These are phyloP conservation scores for Leptosphaerulina australis DNA, from an alignment of 2,329 filamentous ascomycete species.

Conservation along the genomic window DNA sequence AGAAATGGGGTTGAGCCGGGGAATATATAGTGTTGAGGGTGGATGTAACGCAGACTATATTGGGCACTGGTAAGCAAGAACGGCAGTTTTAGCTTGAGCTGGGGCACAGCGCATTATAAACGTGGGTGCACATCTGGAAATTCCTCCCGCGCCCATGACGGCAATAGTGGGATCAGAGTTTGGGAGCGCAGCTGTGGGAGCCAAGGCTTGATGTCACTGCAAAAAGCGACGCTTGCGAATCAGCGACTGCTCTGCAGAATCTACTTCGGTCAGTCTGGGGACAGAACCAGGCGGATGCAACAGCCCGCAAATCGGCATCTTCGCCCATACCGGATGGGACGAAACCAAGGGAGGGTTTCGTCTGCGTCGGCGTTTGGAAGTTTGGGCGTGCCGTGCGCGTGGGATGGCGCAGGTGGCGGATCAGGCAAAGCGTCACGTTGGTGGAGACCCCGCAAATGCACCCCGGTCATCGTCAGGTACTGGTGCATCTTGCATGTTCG, in stretches of 20 bases:
- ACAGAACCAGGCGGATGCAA: slow-evolving; percentile 24
- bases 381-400: slow-evolving; percentile 33
- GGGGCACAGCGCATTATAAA: slow-evolving; percentile 37
- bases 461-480: slow-evolving; percentile 40
- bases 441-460: slow-evolving; percentile 40
- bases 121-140: slow-evolving; percentile 27
- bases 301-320: slow-evolving; percentile 24
- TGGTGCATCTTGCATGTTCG: slow-evolving; percentile 30
- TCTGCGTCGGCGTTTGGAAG: slow-evolving; percentile 44
- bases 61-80: slow-evolving; percentile 34
- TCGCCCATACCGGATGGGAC: slow-evolving; percentile 12
- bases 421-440: slow-evolving; percentile 25
- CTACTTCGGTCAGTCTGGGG: slow-evolving; percentile 23
- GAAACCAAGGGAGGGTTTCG: slow-evolving; percentile 13
- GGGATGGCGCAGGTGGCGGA: slow-evolving; percentile 41
- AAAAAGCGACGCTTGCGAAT: slow-evolving; percentile 26
- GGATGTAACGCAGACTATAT: slow-evolving; percentile 28
- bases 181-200: slow-evolving; percentile 29
- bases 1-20: slow-evolving; percentile 19
- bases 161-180: slow-evolving; percentile 42
- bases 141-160: slow-evolving; percentile 43
- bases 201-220: slow-evolving; percentile 45
- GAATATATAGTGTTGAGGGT: slow-evolving; percentile 37
- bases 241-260: slow-evolving; percentile 26
- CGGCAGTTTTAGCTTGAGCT: slow-evolving; percentile 13